Evolutionary conservation across 179 eudicot genomes (phyloP), one percentile per base, ranked within the genome.

Genomic region (Amaranthus tricolor): DNA sequence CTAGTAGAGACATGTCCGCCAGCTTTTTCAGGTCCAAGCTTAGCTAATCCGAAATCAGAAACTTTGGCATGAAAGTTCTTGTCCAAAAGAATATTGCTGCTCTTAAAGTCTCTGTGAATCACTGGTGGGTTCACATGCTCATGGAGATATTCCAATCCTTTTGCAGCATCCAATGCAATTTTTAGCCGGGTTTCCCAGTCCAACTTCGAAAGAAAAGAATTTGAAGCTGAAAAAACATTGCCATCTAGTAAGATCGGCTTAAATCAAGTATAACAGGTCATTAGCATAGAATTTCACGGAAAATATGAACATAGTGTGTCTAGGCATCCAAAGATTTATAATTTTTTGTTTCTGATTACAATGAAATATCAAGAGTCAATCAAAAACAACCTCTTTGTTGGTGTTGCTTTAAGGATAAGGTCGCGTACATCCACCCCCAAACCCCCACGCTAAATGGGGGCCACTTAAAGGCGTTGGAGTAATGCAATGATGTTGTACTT

Each of bases 1-100:
- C 97, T 89, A 21, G 98, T 94, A 43, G 97, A 94, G 24, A 94
- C 98, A 73, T 94, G 97, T 21, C 92, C 96, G 64, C 98, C 96
- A 66, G 96, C 96, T 84, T 85, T 91, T 77, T 94, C 97, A 60
- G 97, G 84, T 70, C 98, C 98, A 79, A 86, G 88, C 82, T 94
- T 94, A 73, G 98, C 98, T 84, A 94, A 83, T 66, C 98, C 98
- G 66, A 92, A 90, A 82, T 94, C 98, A 73, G 98, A 94, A 76
- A 94, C 92, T 84, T 89, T 94, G 76, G 97, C 96, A 86, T 85
- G 96, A 74, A 84, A 94, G 73, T 80, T 85, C 65, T 78, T 87
- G 82, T 94, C 96, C 81, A 94, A 62, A 61, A 91, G 93, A 80
- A 93, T 90, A 85, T 93, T 93, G 84, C 98, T 93, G 82, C 96